Evolutionary conservation across 2,329 filamentous ascomycete species (phyloP).

Genomic region (Ophiocordyceps australis): DNA sequence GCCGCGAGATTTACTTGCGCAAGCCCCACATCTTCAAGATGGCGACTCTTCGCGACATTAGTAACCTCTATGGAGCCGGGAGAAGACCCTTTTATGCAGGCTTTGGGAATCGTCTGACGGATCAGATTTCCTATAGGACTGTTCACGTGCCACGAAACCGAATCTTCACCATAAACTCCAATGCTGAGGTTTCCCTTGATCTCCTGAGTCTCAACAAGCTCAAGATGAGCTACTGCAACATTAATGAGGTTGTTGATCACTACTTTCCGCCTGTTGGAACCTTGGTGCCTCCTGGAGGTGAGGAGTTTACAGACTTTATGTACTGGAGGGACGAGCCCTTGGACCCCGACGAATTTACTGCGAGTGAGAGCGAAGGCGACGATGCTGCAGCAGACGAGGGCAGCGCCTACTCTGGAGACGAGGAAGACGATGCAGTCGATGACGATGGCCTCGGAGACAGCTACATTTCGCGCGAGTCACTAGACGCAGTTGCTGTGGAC

Average conservation of each 20-base stretch:
- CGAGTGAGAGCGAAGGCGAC: constrained; percentile 50
- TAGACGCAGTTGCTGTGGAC: constrained; percentile 16
- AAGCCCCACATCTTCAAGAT: constrained; percentile 99
- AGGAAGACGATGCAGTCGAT: constrained; percentile 20
- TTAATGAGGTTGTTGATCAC: constrained; percentile 93
- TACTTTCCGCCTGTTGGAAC: constrained; percentile 89
- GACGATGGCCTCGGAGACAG: constrained; percentile 30
- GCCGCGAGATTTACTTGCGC: constrained; percentile 82
- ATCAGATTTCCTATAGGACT: constrained; percentile 87
- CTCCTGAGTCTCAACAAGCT: constrained; percentile 82
- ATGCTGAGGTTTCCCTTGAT: constrained; percentile 86
- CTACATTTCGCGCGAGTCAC: constrained; percentile 33
- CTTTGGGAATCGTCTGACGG: constrained; percentile 90
- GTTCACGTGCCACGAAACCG: constrained; percentile 88
- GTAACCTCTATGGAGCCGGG: constrained; percentile 63
- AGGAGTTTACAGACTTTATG: constrained; percentile 91
- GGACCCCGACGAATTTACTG: constrained; percentile 76
- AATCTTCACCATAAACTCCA: constrained; percentile 98
- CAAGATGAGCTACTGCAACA: constrained; percentile 91
- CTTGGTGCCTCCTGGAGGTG: constrained; percentile 73
- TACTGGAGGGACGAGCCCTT: constrained; percentile 84
- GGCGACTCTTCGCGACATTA: constrained; percentile 90
- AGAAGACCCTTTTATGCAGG: constrained; percentile 86
- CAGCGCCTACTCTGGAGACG: constrained; percentile 23
- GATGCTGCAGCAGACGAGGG: constrained; percentile 26